Evolutionary conservation across 768 basidiomycete genomes (phyloP).

Genomic region (Pilatotrama ljubarskyi): DNA sequence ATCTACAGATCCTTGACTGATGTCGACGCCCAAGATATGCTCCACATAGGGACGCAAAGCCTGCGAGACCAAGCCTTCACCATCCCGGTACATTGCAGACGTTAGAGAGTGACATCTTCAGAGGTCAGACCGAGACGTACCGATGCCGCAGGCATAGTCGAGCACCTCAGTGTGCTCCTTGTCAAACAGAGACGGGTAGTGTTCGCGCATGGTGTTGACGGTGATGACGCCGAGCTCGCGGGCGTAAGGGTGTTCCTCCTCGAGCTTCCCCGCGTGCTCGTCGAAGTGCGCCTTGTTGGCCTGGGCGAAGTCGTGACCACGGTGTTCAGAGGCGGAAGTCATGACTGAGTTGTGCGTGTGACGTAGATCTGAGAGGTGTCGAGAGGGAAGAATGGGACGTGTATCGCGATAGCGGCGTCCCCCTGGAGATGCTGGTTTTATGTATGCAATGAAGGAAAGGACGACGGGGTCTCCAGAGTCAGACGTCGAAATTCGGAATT

Average conservation of each 20-base stretch:
- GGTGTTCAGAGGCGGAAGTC: not conserved
- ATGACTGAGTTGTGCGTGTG: no score
- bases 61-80: constrained; percentile 65
- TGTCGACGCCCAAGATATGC: constrained; percentile 71
- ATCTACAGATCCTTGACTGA: constrained; percentile 71
- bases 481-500: no score
- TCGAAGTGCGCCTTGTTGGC: constrained; percentile 22
- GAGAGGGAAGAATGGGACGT: not conserved
- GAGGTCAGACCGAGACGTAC: constrained; percentile 36
- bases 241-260: constrained; percentile 12
- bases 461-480: no score
- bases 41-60: constrained; percentile 61
- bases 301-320: constrained; percentile 11
- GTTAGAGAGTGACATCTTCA: no score
- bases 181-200: constrained; percentile 41
- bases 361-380: no score
- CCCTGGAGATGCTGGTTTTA: no score
- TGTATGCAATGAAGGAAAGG: no score
- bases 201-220: constrained; percentile 32
- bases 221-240: constrained; percentile 25
- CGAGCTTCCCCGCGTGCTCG: constrained; percentile 17
- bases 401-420: no score
- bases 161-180: constrained; percentile 57
- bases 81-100: no score
- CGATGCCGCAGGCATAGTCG: constrained; percentile 78